Conservation (phyloP, 2,329 filamentous ascomycete genomes). For the Endoconidiophora polonica region DNA sequence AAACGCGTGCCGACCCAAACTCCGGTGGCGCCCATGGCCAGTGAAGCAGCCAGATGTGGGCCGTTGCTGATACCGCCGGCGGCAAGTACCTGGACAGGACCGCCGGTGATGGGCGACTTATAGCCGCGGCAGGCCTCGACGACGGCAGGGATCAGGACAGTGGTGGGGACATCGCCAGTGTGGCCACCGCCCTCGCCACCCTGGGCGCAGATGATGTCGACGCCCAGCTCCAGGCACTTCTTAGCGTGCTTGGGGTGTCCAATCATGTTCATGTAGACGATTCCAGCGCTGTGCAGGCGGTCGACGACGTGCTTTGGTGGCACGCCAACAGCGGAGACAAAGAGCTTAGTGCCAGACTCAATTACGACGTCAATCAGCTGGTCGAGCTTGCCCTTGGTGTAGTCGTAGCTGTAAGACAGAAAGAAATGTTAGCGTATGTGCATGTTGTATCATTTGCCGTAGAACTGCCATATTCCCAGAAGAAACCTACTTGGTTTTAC, state of each 20-base stretch:
- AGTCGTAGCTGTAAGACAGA: conserved; percentile 64
- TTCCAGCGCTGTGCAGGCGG: conserved; percentile 67
- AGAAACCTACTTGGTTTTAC: conserved; percentile 63
- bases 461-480: neutral
- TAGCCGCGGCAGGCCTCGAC: conserved; percentile 64
- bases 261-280: conserved; percentile 99
- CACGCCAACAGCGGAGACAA: conserved; percentile 92
- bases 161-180: conserved; percentile 85
- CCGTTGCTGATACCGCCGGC: conserved; percentile 92
- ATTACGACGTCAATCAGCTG: conserved; percentile 86
- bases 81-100: conserved; percentile 79
- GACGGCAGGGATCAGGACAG: conserved; percentile 81
- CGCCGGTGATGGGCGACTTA: conserved; percentile 74
- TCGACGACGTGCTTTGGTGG: conserved; percentile 82
- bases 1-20: conserved; percentile 98
- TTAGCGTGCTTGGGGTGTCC: conserved; percentile 97
- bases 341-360: conserved; percentile 75
- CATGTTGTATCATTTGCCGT: neutral
- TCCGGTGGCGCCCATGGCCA: conserved; percentile 81
- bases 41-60: conserved; percentile 69
- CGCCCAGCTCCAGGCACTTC: conserved; percentile 84
- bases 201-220: conserved; percentile 95
- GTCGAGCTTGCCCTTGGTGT: conserved; percentile 96
- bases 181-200: conserved; percentile 95
- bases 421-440: conserved; percentile 14